Evolutionary conservation across 306 rosid species (phyloP), one percentile per base, ranked within the genome.

Genomic region (Fragaria ananassa): DNA sequence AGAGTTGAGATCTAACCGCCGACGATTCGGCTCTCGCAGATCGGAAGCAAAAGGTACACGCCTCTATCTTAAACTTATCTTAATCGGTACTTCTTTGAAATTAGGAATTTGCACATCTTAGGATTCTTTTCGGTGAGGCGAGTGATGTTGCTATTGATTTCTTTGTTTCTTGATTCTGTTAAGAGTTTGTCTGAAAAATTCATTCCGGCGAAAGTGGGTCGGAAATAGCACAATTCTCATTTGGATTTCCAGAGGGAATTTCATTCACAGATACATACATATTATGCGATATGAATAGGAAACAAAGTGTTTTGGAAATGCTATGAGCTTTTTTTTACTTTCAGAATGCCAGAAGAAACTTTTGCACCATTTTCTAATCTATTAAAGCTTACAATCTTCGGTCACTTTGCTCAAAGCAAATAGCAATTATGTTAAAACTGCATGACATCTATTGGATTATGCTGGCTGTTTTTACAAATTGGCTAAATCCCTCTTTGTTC

Each of bases 401-500:
- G 11, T 50, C 4, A 39, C 9, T 56, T 76, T 51, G 65, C 56
- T 56, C 57, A 70, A 81, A 56, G 77, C 64, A 46, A 57, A 35
- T 77, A 44, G 61, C 78, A 7, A 45, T 21, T 61, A 50, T 62
- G 67, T 61, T 61, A 61, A 45, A 35, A 45, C 47, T 21, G 70
- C 58, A 45, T 29, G 31, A 47, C 69, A 45, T 60, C 70, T 61
- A 42, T 42, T 1, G 45, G 45, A 50, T 74, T 74, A 60, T 74
- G 77, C 58, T 29, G 60, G 56, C 34, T 39, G 60, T 61, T 61
- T 41, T 45, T 74, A 74, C 78, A 74, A 44, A 61, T 42, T 45
- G 78, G 80, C 79, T 64, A 70, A 75, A 71, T 61, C 42, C 79
- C 76, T 70, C 84, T 63, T 41, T 18, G 77, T 21, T 21, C 60